Conservation (phyloP, 2,329 filamentous ascomycete species). For the Trichoderma oligosporum region DNA sequence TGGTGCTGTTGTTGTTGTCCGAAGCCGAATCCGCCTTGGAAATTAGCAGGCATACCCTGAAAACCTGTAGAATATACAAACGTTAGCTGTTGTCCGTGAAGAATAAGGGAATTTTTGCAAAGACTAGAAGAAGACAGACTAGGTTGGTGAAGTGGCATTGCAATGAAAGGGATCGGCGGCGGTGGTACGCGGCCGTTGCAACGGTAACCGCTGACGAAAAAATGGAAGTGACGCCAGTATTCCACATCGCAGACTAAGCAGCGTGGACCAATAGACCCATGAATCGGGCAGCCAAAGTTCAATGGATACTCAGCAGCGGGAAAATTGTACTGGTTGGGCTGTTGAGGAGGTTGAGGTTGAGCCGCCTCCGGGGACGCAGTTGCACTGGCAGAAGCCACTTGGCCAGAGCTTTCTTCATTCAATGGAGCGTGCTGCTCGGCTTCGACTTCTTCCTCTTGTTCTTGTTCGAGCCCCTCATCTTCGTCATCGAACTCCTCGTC, state of each 20-base stretch:
- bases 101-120: neutral
- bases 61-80: slow-evolving; percentile 47
- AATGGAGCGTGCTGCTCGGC: slow-evolving; percentile 1
- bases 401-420: neutral
- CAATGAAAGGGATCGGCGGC: slow-evolving; percentile 1
- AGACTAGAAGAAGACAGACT: neutral
- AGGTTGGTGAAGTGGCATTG: slow-evolving; percentile 1
- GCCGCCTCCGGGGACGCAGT: neutral
- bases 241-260: slow-evolving; percentile 8
- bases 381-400: slow-evolving; percentile 5
- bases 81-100: slow-evolving; percentile 23
- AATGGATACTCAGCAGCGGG: neutral
- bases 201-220: neutral
- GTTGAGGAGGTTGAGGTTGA: neutral
- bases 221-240: slow-evolving; percentile 9
- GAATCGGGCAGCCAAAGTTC: neutral
- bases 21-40: slow-evolving; percentile 69
- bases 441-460: neutral
- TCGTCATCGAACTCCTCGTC: neutral
- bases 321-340: neutral
- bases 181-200: neutral
- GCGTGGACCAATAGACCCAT: neutral
- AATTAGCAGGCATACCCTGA: slow-evolving; percentile 64
- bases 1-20: slow-evolving; percentile 48
- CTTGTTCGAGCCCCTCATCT: neutral